Conservation (phyloP, 163 green algal species). For the Trebouxiophyceae sp. region DNA sequence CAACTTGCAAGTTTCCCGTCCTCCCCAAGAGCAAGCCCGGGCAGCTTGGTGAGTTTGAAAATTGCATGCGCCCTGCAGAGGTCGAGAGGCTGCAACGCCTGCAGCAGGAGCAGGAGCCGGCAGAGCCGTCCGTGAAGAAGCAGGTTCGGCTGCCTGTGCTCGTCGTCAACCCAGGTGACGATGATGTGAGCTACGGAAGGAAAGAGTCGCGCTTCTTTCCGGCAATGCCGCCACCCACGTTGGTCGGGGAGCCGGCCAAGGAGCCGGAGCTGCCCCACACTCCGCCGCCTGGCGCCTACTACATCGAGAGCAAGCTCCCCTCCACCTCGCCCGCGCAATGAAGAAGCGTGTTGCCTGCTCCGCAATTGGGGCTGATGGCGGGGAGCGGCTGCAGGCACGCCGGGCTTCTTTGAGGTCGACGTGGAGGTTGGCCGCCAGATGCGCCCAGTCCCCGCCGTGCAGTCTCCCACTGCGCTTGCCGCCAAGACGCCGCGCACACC, state of each 20-base stretch:
- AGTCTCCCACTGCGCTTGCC: neutral
- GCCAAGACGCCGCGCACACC: neutral
- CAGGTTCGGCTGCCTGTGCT: neutral
- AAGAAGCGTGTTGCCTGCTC: neutral
- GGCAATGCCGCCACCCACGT: too few relatives aligned
- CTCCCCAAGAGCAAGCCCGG: too few relatives aligned
- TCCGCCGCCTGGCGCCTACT: neutral
- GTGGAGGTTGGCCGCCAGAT: too few relatives aligned
- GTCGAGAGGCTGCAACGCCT: neutral
- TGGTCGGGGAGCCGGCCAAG: neutral
- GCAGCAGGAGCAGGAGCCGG: neutral
- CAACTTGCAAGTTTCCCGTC: too few relatives aligned
- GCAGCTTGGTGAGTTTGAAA: too few relatives aligned
- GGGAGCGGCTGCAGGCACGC: neutral
- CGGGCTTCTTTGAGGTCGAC: neutral
- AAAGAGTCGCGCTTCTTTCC: neutral
- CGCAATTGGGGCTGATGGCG: neutral
- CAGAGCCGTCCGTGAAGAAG: neutral
- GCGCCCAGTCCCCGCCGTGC: too few relatives aligned
- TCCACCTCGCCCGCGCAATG: neutral
- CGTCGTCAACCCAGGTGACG: neutral
- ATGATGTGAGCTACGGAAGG: neutral
- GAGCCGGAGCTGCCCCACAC: neutral
- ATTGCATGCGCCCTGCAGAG: neutral
- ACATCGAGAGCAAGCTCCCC: neutral